Evolutionary conservation across 257 asterid genomes (phyloP).

Genomic region (Striga asiatica): DNA sequence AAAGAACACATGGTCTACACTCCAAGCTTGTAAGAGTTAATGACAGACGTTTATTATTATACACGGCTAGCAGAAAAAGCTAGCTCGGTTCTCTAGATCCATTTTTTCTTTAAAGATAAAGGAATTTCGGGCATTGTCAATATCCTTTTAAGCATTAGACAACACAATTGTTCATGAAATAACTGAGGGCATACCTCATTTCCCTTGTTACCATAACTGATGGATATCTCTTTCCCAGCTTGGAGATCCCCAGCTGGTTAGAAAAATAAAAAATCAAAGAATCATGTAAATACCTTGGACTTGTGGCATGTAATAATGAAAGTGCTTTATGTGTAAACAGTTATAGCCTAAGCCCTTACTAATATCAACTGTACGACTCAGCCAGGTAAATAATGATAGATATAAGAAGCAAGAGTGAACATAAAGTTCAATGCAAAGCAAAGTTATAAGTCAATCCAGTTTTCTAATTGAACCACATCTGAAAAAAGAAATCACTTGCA

Average conservation of each 20-base stretch:
- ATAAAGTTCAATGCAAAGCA: too few relatives aligned
- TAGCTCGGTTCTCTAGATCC: background rate
- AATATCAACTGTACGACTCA: too few relatives aligned
- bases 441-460: too few relatives aligned
- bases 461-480: slow-evolving; percentile 1
- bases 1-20: background rate
- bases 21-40: background rate
- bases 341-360: too few relatives aligned
- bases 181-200: slow-evolving; percentile 57
- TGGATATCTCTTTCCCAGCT: slow-evolving; percentile 63
- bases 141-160: background rate
- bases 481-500: background rate
- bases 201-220: slow-evolving; percentile 94
- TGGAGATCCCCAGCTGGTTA: slow-evolving; percentile 52
- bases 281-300: slow-evolving; percentile 4
- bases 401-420: too few relatives aligned
- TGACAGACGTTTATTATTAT: too few relatives aligned
- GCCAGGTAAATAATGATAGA: too few relatives aligned
- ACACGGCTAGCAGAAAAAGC: slow-evolving; percentile 1
- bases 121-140: background rate
- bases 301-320: background rate
- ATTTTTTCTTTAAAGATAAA: background rate
- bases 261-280: slow-evolving; percentile 15
- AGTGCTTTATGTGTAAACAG: slow-evolving; percentile 1
- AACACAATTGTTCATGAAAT: background rate